Percentiles rank a stretch among this genome's conserved stretches.
Evolutionary conservation across 2,329 filamentous ascomycete species (phyloP).

Genomic region (Pseudophaeomoniella oleicola): DNA sequence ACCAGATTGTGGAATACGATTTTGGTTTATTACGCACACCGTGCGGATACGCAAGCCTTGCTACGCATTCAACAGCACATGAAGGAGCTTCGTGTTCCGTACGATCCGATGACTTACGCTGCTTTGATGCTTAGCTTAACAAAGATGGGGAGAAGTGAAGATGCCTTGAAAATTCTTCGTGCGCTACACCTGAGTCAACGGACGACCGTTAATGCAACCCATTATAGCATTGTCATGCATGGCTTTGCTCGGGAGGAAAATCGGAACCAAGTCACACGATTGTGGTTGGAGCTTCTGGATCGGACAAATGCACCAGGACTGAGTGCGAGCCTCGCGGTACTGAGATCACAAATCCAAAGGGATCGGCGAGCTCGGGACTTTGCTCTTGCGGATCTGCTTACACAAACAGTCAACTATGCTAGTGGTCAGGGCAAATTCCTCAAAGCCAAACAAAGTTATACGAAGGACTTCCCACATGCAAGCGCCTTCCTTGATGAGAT

Average conservation of each 20-base stretch:
- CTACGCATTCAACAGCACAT: conserved; percentile 42
- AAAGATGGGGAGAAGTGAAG: conserved; percentile 36
- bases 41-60: conserved; percentile 41
- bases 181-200: conserved; percentile 21
- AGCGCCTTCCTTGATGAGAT: neutral
- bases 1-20: conserved; percentile 68
- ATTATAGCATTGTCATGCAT: conserved; percentile 31
- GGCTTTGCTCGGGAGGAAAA: conserved; percentile 34
- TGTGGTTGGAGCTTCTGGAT: conserved; percentile 29
- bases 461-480: conserved; percentile 6
- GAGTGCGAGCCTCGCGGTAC: conserved; percentile 20
- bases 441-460: conserved; percentile 12
- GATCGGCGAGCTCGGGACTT: conserved; percentile 12
- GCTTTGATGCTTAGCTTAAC: conserved; percentile 45
- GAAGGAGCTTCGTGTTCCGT: conserved; percentile 32
- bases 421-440: neutral
- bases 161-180: conserved; percentile 38
- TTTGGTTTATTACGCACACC: conserved; percentile 52
- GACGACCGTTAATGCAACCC: conserved; percentile 25
- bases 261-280: conserved; percentile 33
- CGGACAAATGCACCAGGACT: conserved; percentile 19
- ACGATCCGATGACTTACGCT: conserved; percentile 44
- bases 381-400: conserved; percentile 2
- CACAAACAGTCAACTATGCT: conserved; percentile 1
- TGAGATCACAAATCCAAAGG: conserved; percentile 19